phyloP scores from a whole-genome alignment of 78 protist genomes.

The Planoprotostelium fungivorum region DNA sequence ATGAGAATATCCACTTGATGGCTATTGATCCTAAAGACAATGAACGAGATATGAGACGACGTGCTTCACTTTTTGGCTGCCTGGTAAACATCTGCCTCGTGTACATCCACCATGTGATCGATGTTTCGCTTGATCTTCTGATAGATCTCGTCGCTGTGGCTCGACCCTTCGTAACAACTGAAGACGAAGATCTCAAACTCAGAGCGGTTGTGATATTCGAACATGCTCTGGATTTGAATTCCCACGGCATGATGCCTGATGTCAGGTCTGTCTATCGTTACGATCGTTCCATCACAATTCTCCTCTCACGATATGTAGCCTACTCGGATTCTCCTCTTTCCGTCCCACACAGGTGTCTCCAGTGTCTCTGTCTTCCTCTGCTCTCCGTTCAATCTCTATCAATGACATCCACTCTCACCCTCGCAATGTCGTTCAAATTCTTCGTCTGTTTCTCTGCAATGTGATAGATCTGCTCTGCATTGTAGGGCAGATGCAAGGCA shows the following conservation, averaged over 20 bases:
- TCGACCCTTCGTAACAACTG: not conserved
- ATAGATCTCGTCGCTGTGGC: not conserved
- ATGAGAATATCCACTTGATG: not conserved
- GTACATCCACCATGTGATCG: not conserved
- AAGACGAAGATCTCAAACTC: not conserved
- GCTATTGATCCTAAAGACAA: not conserved
- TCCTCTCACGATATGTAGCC: not conserved
- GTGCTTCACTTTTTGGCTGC: not conserved
- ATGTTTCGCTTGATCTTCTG: not conserved
- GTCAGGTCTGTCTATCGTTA: constrained; percentile 2
- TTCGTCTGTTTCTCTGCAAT: not conserved
- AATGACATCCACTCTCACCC: not conserved
- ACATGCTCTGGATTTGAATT: not conserved
- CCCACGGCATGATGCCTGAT: not conserved
- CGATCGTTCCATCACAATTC: too few relatives aligned
- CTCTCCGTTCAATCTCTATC: not conserved
- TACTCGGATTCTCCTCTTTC: not conserved
- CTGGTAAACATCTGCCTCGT: not conserved
- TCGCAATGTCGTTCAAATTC: not conserved
- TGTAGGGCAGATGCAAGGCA: not conserved
- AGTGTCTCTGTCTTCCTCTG: not conserved
- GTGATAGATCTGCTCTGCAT: not conserved
- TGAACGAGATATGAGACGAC: not conserved
- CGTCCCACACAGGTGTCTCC: not conserved
- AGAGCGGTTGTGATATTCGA: not conserved